phyloP scores from a whole-genome alignment of 2,329 filamentous ascomycete species.

The Colletotrichum cuscutae region DNA sequence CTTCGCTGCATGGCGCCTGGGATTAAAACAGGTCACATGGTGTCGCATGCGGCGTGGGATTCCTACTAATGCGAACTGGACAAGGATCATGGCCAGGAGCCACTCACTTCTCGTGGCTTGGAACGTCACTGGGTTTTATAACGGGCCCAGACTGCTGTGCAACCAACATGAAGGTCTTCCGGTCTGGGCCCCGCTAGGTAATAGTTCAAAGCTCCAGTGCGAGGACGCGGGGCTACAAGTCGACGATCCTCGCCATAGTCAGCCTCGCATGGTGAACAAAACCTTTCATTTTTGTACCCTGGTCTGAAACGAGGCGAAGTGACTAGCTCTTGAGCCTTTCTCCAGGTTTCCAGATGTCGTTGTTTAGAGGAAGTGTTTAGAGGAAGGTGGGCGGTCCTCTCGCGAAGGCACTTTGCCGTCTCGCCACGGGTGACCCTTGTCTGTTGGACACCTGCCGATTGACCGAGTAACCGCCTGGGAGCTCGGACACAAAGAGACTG shows the following conservation, averaged over 20 bases:
- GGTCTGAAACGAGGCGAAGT: background rate
- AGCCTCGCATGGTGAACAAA: background rate
- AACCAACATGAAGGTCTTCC: background rate
- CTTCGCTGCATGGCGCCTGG: background rate
- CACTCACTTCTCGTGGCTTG: background rate
- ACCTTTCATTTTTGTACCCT: background rate
- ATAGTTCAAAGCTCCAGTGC: background rate
- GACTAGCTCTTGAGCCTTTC: background rate
- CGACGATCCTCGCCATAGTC: background rate
- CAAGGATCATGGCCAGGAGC: background rate
- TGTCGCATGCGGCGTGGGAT: background rate
- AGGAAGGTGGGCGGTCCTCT: background rate
- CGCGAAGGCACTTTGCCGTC: background rate
- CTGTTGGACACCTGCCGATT: background rate
- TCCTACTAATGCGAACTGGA: background rate
- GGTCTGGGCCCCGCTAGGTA: background rate
- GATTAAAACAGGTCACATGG: background rate
- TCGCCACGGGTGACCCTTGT: background rate
- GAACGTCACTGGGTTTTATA: background rate
- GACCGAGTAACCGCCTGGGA: background rate
- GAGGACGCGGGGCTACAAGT: background rate
- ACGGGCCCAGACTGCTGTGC: background rate
- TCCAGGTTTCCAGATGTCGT: background rate
- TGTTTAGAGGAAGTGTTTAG: background rate
- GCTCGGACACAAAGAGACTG: background rate